Conservation (phyloP, 257 asterid species). For the Solanum peruvianum region DNA sequence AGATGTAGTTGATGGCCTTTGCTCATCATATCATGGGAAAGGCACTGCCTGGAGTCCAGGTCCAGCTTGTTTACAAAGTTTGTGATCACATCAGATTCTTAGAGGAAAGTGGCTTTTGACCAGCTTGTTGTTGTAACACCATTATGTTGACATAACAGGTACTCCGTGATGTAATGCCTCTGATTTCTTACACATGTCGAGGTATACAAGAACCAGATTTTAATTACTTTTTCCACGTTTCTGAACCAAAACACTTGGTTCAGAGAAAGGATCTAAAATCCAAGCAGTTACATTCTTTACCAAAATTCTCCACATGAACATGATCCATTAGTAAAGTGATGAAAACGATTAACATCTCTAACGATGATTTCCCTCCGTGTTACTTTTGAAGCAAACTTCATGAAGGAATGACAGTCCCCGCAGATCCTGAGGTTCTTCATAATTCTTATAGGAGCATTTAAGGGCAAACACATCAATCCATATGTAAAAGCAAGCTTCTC, state of each 20-base stretch:
- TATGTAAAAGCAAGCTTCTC: slow-evolving; percentile 82
- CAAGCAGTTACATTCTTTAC: slow-evolving; percentile 8
- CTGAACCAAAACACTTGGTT: not conserved
- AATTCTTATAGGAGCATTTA: slow-evolving; percentile 57
- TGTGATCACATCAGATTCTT: not conserved
- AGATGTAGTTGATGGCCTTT: not conserved
- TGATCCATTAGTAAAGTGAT: slow-evolving; percentile 55
- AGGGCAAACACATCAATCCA: slow-evolving; percentile 66
- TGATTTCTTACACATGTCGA: not conserved
- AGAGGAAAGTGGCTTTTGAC: not conserved
- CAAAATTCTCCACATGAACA: slow-evolving; percentile 93
- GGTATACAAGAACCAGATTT: not conserved
- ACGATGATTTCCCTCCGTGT: slow-evolving; percentile 57
- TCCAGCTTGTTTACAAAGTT: not conserved
- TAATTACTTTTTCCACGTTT: not conserved
- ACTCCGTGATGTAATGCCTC: not conserved
- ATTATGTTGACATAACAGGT: not conserved
- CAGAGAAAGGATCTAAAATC: not conserved
- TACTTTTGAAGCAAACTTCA: slow-evolving; percentile 65
- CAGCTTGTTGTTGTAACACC: not conserved
- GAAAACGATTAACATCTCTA: slow-evolving; percentile 82
- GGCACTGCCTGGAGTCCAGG: not conserved
- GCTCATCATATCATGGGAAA: not conserved
- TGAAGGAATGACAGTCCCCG: slow-evolving; percentile 89
- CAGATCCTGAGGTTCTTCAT: slow-evolving; percentile 93